phyloP scores from a whole-genome alignment of 2,329 filamentous ascomycete genomes.

The Calonectria pauciramosa region DNA sequence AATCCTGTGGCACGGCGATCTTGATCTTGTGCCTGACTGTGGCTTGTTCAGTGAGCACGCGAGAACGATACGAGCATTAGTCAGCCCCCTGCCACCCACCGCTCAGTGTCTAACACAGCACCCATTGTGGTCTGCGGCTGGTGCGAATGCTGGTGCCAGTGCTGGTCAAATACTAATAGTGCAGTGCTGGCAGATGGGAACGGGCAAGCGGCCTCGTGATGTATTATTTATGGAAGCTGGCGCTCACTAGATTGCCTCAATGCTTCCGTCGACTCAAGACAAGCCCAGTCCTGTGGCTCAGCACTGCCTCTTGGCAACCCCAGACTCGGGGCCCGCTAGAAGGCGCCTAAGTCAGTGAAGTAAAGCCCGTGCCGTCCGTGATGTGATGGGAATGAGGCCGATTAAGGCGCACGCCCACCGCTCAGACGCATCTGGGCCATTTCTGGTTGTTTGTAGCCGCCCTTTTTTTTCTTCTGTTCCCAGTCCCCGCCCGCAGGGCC shows the following conservation, averaged over 20 bases:
- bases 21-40: constrained; percentile 10
- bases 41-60: background rate
- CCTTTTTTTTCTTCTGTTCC: background rate
- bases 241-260: background rate
- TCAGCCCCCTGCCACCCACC: background rate
- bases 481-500: background rate
- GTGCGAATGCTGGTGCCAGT: background rate
- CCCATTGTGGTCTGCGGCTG: background rate
- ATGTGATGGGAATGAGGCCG: constrained; percentile 5
- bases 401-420: background rate
- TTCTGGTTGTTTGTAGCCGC: background rate
- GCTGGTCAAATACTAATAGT: background rate
- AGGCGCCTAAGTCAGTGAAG: background rate
- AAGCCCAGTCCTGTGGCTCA: background rate
- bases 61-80: constrained; percentile 6
- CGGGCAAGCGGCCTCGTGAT: background rate
- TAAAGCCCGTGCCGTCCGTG: background rate
- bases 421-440: background rate
- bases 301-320: constrained; percentile 1
- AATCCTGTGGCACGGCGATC: constrained; percentile 2
- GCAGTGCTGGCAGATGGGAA: background rate
- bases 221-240: constrained; percentile 9
- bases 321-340: background rate
- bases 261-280: background rate
- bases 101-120: background rate